phyloP scores from a whole-genome alignment of 2,329 filamentous ascomycete species.

The Metarhizium rileyi region DNA sequence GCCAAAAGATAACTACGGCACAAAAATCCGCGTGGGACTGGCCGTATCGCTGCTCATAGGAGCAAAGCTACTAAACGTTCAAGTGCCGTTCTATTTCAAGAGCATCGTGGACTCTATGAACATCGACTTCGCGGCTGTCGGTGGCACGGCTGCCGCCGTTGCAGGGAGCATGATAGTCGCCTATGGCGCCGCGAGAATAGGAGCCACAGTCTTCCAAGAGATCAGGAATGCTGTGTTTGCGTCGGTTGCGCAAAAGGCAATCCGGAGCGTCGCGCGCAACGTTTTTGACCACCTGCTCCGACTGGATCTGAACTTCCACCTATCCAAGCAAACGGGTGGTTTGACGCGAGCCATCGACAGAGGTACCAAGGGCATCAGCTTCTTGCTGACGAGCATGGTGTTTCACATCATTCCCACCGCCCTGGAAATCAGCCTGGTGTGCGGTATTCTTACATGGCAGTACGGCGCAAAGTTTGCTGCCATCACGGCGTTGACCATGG shows the following conservation, averaged over 20 bases:
- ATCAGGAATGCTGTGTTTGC: slow-evolving; percentile 93
- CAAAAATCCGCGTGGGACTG: slow-evolving; percentile 73
- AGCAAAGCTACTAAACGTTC: slow-evolving; percentile 91
- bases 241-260: slow-evolving; percentile 93
- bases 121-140: slow-evolving; percentile 74
- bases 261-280: slow-evolving; percentile 79
- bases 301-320: slow-evolving; percentile 87
- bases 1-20: slow-evolving; percentile 69
- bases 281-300: slow-evolving; percentile 86
- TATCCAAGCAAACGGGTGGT: slow-evolving; percentile 89
- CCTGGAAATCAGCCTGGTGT: slow-evolving; percentile 89
- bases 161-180: slow-evolving; percentile 90
- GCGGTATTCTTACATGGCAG: slow-evolving; percentile 91
- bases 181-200: slow-evolving; percentile 81
- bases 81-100: slow-evolving; percentile 99
- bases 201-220: slow-evolving; percentile 85
- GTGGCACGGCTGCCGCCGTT: slow-evolving; percentile 81
- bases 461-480: slow-evolving; percentile 87
- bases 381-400: slow-evolving; percentile 93
- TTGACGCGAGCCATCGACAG: slow-evolving; percentile 90
- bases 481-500: slow-evolving; percentile 85
- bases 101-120: slow-evolving; percentile 97
- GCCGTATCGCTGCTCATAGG: slow-evolving; percentile 78
- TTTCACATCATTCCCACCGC: slow-evolving; percentile 94
- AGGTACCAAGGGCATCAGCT: slow-evolving; percentile 97